phyloP scores from a whole-genome alignment of 2,329 filamentous ascomycete genomes.

The Zymoseptoria pseudotritici region DNA sequence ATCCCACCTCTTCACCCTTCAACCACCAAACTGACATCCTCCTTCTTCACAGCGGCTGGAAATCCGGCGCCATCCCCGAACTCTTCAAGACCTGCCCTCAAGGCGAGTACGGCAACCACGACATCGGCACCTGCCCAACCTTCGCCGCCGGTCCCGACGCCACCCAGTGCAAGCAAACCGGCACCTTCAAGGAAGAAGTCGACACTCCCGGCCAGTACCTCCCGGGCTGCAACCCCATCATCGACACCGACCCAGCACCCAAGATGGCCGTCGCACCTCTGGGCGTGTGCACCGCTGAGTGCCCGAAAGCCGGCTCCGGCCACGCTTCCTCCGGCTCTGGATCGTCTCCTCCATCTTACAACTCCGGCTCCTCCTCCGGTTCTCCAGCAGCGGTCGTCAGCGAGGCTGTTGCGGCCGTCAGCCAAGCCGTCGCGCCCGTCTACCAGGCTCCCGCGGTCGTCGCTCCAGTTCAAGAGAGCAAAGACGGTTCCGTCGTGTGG shows the following conservation, averaged over 20 bases:
- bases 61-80: slow-evolving; percentile 52
- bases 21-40: no score
- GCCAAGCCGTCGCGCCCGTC: neutral
- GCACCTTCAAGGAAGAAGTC: slow-evolving; percentile 38
- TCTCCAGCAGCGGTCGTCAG: neutral
- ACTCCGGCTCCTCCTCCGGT: neutral
- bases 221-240: slow-evolving; percentile 53
- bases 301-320: slow-evolving; percentile 3
- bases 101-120: slow-evolving; percentile 53
- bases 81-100: slow-evolving; percentile 61
- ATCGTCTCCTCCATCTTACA: neutral
- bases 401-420: neutral
- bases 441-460: neutral
- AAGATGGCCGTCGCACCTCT: slow-evolving; percentile 16
- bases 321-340: neutral
- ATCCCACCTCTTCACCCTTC: neutral
- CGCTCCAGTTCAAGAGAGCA: neutral
- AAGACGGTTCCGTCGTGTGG: neutral
- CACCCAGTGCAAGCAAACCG: slow-evolving; percentile 42
- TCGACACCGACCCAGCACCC: slow-evolving; percentile 31
- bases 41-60: slow-evolving; percentile 35
- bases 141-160: slow-evolving; percentile 18
- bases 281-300: slow-evolving; percentile 12
- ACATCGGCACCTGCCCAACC: slow-evolving; percentile 51
- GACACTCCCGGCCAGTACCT: slow-evolving; percentile 40